Conservation (phyloP, 1,284 basidiomycete genomes). For the Trichosporon sp. region DNA sequence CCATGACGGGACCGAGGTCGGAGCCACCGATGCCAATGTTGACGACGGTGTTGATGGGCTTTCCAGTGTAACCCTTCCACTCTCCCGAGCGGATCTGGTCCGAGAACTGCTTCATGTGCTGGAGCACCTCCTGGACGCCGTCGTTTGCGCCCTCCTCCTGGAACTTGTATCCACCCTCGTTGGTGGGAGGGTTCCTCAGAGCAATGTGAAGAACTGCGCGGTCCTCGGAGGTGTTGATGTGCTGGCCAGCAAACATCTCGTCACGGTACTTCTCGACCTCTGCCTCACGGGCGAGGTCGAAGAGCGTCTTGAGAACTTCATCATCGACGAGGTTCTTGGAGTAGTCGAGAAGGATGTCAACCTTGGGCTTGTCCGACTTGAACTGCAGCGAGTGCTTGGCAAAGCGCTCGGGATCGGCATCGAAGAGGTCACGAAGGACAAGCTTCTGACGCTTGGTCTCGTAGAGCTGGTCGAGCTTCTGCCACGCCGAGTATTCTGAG, state of each 20-base stretch:
- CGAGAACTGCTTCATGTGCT: slow-evolving; percentile 87
- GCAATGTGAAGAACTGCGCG: slow-evolving; percentile 94
- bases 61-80: slow-evolving; percentile 97
- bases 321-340: slow-evolving; percentile 94
- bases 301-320: slow-evolving; percentile 68
- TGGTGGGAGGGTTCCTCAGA: slow-evolving; percentile 65
- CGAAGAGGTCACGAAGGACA: slow-evolving; percentile 85
- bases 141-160: slow-evolving; percentile 67
- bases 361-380: slow-evolving; percentile 57
- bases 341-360: slow-evolving; percentile 86
- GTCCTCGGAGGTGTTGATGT: slow-evolving; percentile 98
- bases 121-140: slow-evolving; percentile 76
- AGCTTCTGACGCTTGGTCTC: slow-evolving; percentile 68
- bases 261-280: slow-evolving; percentile 78
- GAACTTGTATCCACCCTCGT: slow-evolving; percentile 59
- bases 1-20: slow-evolving; percentile 97
- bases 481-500: slow-evolving; percentile 79
- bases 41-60: slow-evolving; percentile 87
- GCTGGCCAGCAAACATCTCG: slow-evolving; percentile 89
- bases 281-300: slow-evolving; percentile 79
- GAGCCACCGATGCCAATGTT: slow-evolving; percentile 99
- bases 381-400: slow-evolving; percentile 76
- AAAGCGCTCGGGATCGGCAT: slow-evolving; percentile 78
- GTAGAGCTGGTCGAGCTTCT: slow-evolving; percentile 82
- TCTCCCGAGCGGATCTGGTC: slow-evolving; percentile 75